Evolutionary conservation across 176 grass and related monocot genomes (phyloP).

Genomic region (Oropetium thomaeum): DNA sequence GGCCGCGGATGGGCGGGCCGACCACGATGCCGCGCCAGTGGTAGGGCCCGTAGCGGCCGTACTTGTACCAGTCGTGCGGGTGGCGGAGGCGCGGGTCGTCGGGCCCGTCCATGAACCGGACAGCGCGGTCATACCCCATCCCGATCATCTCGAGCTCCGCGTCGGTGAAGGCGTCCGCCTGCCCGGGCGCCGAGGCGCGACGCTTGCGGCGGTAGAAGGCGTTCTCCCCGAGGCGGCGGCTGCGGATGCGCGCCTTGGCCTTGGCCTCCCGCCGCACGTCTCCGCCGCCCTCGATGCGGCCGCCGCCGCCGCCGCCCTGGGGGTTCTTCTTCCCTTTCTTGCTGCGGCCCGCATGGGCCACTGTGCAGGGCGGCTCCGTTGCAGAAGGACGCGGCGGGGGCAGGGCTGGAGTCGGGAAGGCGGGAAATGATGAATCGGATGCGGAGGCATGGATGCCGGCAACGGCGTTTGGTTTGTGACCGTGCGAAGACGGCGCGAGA

Average conservation of each 20-base stretch:
- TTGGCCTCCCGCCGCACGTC: conserved; percentile 81
- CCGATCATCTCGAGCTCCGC: conserved; percentile 85
- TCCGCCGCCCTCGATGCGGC: conserved; percentile 74
- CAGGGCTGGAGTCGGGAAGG: conserved; percentile 32
- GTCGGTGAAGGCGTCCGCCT: conserved; percentile 76
- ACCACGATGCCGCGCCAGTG: conserved; percentile 96
- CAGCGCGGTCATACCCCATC: conserved; percentile 83
- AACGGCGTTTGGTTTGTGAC: neutral
- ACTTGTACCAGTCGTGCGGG: conserved; percentile 94
- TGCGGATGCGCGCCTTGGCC: conserved; percentile 52
- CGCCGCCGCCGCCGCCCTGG: conserved; percentile 35
- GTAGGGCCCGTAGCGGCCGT: conserved; percentile 74
- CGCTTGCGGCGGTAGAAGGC: conserved; percentile 85
- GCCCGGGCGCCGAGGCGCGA: conserved; percentile 18
- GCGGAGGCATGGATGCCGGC: conserved; percentile 33
- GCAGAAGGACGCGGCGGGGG: neutral
- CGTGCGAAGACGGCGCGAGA: neutral
- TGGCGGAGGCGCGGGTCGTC: conserved; percentile 84
- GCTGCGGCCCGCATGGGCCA: conserved; percentile 66
- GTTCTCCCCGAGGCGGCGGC: conserved; percentile 68
- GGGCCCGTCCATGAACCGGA: conserved; percentile 86
- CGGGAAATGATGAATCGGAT: conserved; percentile 13
- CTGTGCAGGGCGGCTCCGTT: conserved; percentile 33
- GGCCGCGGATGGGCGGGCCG: conserved; percentile 83
- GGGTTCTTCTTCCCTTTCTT: conserved; percentile 66